These are phyloP conservation scores for Whalleya microplaca DNA, from an alignment of 2,329 filamentous ascomycete species.

Conservation along the genomic window DNA sequence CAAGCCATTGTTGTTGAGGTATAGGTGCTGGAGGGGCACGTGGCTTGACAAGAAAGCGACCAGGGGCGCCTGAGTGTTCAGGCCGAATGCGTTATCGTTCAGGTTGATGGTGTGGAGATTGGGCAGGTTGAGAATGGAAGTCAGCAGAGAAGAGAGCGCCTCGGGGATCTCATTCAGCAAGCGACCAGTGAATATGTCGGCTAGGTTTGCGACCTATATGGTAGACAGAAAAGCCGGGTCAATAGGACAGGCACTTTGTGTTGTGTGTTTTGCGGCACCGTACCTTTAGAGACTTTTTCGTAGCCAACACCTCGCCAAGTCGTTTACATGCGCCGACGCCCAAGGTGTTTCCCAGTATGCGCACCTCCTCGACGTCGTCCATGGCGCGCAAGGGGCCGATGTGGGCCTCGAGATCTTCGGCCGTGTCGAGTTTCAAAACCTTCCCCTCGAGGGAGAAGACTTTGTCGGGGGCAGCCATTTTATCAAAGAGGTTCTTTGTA, in stretches of 20 bases:
- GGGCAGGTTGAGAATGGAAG: slow-evolving; percentile 81
- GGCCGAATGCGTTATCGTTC: slow-evolving; percentile 96
- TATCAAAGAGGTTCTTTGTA: slow-evolving; percentile 14
- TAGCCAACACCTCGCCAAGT: slow-evolving; percentile 79
- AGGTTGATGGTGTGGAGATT: slow-evolving; percentile 91
- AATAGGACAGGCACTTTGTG: slow-evolving; percentile 3
- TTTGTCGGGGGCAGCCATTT: slow-evolving; percentile 60
- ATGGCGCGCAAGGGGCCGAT: slow-evolving; percentile 74
- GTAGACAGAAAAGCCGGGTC: neutral
- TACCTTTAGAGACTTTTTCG: slow-evolving; percentile 82
- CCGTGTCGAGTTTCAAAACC: slow-evolving; percentile 88
- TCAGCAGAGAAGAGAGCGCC: slow-evolving; percentile 83
- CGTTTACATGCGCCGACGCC: slow-evolving; percentile 86
- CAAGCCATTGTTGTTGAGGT: slow-evolving; percentile 97
- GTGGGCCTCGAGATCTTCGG: slow-evolving; percentile 82
- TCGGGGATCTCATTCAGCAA: slow-evolving; percentile 92
- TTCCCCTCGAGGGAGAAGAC: slow-evolving; percentile 90
- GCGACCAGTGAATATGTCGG: slow-evolving; percentile 96
- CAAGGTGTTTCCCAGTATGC: slow-evolving; percentile 87
- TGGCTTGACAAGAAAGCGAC: slow-evolving; percentile 90
- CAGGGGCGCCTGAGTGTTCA: slow-evolving; percentile 91
- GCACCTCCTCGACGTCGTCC: slow-evolving; percentile 80
- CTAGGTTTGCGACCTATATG: slow-evolving; percentile 76
- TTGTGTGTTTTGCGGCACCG: slow-evolving; percentile 17
- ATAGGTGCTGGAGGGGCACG: slow-evolving; percentile 87